A percentile compares a stretch with the other conserved stretches of the same genome.
phyloP scores from a whole-genome alignment of 192 early-diverging fungal genomes.

The Coemansia aciculifera region DNA sequence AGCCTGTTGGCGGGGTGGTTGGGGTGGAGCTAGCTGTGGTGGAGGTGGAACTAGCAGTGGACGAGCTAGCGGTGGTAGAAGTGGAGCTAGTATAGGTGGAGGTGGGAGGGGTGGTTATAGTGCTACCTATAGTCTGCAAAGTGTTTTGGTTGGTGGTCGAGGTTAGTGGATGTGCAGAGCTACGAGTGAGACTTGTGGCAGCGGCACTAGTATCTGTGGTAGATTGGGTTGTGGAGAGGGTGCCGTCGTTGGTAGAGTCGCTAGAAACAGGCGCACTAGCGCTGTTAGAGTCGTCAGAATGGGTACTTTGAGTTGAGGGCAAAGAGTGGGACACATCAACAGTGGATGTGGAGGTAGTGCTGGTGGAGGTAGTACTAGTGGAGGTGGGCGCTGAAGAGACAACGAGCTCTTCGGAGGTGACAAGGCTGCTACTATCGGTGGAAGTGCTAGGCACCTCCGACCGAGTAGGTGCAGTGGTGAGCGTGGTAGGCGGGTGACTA shows the following conservation, averaged over 20 bases:
- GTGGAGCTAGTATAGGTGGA: background rate
- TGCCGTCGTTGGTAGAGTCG: background rate
- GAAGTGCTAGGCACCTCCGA: background rate
- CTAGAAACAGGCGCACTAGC: background rate
- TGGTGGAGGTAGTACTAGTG: background rate
- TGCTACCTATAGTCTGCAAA: background rate
- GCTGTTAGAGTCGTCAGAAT: background rate
- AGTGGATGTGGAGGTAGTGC: background rate
- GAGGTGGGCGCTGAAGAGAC: background rate
- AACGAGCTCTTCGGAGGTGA: background rate
- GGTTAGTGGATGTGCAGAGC: constrained; percentile 5
- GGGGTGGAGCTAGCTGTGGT: background rate
- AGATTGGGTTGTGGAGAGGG: background rate
- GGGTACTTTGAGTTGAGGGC: background rate
- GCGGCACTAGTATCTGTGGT: background rate
- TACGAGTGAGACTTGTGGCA: background rate
- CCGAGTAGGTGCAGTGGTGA: background rate
- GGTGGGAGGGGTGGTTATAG: background rate
- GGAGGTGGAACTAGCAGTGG: background rate
- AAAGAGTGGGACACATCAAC: background rate
- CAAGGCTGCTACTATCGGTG: background rate
- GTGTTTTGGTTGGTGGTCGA: constrained; percentile 3
- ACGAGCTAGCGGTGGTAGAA: background rate
- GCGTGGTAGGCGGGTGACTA: background rate
- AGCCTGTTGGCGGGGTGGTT: background rate